Evolutionary conservation across 2,329 filamentous ascomycete species (phyloP).

Genomic region (Colletotrichum acutatum): DNA sequence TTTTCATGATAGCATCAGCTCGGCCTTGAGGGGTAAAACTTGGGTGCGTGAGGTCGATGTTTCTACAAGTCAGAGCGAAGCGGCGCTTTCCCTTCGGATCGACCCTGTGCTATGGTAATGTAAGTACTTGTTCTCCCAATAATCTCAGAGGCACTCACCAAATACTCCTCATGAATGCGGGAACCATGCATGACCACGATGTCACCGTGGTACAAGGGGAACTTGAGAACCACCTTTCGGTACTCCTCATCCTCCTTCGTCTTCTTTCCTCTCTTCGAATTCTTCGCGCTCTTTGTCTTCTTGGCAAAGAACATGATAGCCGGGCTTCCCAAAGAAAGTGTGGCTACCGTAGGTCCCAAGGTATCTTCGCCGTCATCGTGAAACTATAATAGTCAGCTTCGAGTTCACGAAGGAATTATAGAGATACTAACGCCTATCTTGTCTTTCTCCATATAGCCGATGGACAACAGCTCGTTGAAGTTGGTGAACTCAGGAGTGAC

Average conservation of each 20-base stretch:
- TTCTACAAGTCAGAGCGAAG: slow-evolving; percentile 67
- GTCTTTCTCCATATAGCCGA: slow-evolving; percentile 71
- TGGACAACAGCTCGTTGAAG: slow-evolving; percentile 73
- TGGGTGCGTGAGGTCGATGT: slow-evolving; percentile 58
- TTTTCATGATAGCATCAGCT: slow-evolving; percentile 43
- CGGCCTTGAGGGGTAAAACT: slow-evolving; percentile 38
- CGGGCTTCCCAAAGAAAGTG: slow-evolving; percentile 67
- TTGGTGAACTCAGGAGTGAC: slow-evolving; percentile 46
- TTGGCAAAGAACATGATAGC: slow-evolving; percentile 68
- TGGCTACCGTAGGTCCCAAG: slow-evolving; percentile 71
- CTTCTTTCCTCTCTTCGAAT: slow-evolving; percentile 13
- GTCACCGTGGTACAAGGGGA: slow-evolving; percentile 69
- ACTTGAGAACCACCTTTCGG: slow-evolving; percentile 43
- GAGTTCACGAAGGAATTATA: not conserved
- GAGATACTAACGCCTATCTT: slow-evolving; percentile 59
- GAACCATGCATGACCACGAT: slow-evolving; percentile 72
- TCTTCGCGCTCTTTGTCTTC: slow-evolving; percentile 53
- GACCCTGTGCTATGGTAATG: slow-evolving; percentile 58
- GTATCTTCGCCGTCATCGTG: slow-evolving; percentile 75
- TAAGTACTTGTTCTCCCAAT: slow-evolving; percentile 33
- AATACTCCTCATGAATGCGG: slow-evolving; percentile 68
- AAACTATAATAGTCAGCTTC: slow-evolving; percentile 52
- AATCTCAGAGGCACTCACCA: slow-evolving; percentile 49
- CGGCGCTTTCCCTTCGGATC: slow-evolving; percentile 60
- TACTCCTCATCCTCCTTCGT: not conserved